Percentiles rank a stretch among this genome's conserved stretches.
phyloP scores from a whole-genome alignment of 352 stramenopile genomes.

The Phytopythium montanum region DNA sequence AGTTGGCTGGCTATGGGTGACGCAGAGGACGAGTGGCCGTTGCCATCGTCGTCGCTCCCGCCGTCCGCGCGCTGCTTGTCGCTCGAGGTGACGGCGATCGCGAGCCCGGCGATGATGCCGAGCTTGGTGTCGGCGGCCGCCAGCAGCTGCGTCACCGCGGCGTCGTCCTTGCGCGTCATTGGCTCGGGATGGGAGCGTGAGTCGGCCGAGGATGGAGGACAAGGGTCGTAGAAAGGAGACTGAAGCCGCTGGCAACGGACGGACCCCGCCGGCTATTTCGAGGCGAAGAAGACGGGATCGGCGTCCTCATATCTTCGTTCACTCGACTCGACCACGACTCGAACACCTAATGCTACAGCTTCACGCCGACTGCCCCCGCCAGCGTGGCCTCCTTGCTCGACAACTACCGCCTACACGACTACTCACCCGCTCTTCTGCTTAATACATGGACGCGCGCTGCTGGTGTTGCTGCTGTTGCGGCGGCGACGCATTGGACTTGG shows the following conservation, averaged over 20 bases:
- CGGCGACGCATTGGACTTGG: not conserved
- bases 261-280: not conserved
- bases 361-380: not conserved
- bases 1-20: slow-evolving; percentile 7
- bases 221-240: not conserved
- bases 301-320: not conserved
- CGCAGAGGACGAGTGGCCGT: slow-evolving; percentile 13
- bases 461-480: not conserved
- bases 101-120: slow-evolving; percentile 51
- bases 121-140: slow-evolving; percentile 31
- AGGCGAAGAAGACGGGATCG: not conserved
- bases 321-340: not conserved
- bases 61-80: slow-evolving; percentile 11
- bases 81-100: slow-evolving; percentile 30
- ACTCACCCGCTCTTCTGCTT: not conserved
- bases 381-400: not conserved
- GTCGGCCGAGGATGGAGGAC: not conserved
- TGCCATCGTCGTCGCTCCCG: slow-evolving; percentile 23
- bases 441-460: slow-evolving; percentile 1
- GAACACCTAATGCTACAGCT: not conserved
- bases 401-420: not conserved
- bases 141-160: not conserved
- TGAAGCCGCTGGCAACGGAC: not conserved
- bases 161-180: slow-evolving; percentile 5
- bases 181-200: not conserved